Percentiles rank a stretch among this genome's conserved stretches.
Evolutionary conservation across 2,329 filamentous ascomycete genomes (phyloP).

Genomic region (Aspergillus sojae): DNA sequence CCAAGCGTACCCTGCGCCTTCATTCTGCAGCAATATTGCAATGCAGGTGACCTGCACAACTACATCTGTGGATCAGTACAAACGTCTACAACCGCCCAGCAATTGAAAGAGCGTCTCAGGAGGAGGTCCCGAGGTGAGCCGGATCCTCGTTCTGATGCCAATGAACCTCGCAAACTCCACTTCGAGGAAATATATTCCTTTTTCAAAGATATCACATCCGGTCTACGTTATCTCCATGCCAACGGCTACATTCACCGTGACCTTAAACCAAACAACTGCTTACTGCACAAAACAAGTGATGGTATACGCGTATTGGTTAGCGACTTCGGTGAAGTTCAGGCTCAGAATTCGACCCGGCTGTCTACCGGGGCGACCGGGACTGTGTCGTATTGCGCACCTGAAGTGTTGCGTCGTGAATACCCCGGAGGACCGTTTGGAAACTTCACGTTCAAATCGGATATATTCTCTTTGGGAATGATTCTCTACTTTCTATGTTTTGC

Average conservation of each 20-base stretch:
- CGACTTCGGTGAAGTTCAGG: constrained; percentile 96
- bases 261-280: constrained; percentile 92
- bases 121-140: constrained; percentile 76
- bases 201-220: constrained; percentile 92
- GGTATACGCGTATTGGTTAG: constrained; percentile 84
- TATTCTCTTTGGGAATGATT: constrained; percentile 99
- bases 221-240: constrained; percentile 82
- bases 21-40: constrained; percentile 97
- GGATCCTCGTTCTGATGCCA: constrained; percentile 62
- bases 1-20: constrained; percentile 93
- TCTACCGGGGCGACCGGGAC: constrained; percentile 94
- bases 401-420: constrained; percentile 72
- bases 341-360: constrained; percentile 76
- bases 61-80: constrained; percentile 76
- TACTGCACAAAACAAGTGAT: constrained; percentile 75
- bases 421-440: constrained; percentile 77
- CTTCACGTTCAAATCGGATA: constrained; percentile 94
- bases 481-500: constrained; percentile 98
- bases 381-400: constrained; percentile 95
- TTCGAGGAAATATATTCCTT: constrained; percentile 97
- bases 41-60: constrained; percentile 84
- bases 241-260: constrained; percentile 96
- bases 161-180: constrained; percentile 58
- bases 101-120: constrained; percentile 84
- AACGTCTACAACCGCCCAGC: constrained; percentile 69